Percentiles rank a stretch among this genome's conserved stretches.
Conservation (phyloP, 2,329 filamentous ascomycete species). For the Aspergillus sp. region DNA sequence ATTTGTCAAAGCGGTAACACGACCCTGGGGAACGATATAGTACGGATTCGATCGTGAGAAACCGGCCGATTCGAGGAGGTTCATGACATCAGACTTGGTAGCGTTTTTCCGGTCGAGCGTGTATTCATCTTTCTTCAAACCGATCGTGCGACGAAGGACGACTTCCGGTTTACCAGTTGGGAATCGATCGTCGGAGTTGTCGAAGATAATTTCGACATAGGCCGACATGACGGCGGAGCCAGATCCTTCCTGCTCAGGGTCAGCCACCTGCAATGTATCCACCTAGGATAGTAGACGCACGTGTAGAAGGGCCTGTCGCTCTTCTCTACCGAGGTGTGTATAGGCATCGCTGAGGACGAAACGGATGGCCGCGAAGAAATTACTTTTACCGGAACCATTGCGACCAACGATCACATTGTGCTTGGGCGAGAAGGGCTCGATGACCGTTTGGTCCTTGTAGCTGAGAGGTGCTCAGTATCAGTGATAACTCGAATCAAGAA, state of each 20-base stretch:
- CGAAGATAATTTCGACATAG: constrained; percentile 99
- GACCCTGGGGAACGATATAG: constrained; percentile 97
- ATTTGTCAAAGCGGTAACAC: constrained; percentile 91
- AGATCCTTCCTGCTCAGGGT: constrained; percentile 65
- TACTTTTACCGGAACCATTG: constrained; percentile 98
- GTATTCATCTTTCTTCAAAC: constrained; percentile 97
- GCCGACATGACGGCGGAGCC: constrained; percentile 97
- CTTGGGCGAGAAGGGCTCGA: constrained; percentile 94
- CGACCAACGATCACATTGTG: constrained; percentile 98
- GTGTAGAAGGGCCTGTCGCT: constrained; percentile 91
- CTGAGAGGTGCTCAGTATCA: constrained; percentile 39
- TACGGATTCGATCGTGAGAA: constrained; percentile 97
- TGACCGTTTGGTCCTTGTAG: constrained; percentile 99
- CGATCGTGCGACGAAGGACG: constrained; percentile 86
- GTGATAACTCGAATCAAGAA: background rate
- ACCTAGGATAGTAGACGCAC: constrained; percentile 29
- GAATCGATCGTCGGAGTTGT: constrained; percentile 94
- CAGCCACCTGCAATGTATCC: constrained; percentile 9
- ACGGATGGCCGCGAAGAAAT: constrained; percentile 98
- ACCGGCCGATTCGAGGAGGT: constrained; percentile 88
- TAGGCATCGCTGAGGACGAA: constrained; percentile 98
- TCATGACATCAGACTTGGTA: constrained; percentile 89
- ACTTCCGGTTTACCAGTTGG: constrained; percentile 88
- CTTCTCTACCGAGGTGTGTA: constrained; percentile 89
- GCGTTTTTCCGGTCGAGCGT: constrained; percentile 95